Conservation (phyloP, 371 early-diverging fungal species). For the Mucor indicus region DNA sequence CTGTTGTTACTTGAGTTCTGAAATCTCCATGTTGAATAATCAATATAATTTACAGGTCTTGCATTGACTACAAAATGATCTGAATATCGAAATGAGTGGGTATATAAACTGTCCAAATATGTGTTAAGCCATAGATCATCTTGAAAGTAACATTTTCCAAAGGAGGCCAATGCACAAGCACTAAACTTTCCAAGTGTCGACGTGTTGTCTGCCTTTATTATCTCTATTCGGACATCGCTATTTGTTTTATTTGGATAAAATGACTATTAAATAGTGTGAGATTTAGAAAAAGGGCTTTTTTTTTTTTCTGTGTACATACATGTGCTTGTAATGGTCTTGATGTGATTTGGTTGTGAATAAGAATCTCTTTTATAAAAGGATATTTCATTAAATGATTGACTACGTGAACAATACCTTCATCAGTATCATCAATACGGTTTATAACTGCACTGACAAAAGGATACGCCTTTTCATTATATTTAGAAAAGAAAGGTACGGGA, state of each 20-base stretch:
- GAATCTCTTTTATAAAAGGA: conserved; percentile 50
- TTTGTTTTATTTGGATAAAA: background rate
- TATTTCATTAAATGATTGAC: conserved; percentile 33
- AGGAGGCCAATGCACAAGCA: conserved; percentile 46
- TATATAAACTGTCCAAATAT: conserved; percentile 60
- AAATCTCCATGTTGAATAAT: conserved; percentile 59
- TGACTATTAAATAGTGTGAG: background rate
- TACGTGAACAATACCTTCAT: conserved; percentile 35
- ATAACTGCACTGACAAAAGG: conserved; percentile 54
- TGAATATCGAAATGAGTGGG: conserved; percentile 50
- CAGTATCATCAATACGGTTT: conserved; percentile 41
- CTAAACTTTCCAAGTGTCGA: conserved; percentile 16
- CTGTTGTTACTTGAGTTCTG: conserved; percentile 4
- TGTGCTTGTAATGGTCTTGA: conserved; percentile 17
- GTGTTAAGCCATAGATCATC: conserved; percentile 62
- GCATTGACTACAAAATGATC: conserved; percentile 54
- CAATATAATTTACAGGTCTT: conserved; percentile 46
- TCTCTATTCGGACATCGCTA: conserved; percentile 1
- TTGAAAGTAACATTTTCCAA: conserved; percentile 60
- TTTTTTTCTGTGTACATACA: conserved; percentile 4
- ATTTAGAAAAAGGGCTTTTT: background rate
- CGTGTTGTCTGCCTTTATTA: conserved; percentile 2
- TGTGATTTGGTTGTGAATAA: conserved; percentile 43
- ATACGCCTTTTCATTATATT: background rate
- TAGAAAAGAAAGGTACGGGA: background rate